phyloP scores from a whole-genome alignment of 164 flowering plant species.

The Nymphaea thermarum region DNA sequence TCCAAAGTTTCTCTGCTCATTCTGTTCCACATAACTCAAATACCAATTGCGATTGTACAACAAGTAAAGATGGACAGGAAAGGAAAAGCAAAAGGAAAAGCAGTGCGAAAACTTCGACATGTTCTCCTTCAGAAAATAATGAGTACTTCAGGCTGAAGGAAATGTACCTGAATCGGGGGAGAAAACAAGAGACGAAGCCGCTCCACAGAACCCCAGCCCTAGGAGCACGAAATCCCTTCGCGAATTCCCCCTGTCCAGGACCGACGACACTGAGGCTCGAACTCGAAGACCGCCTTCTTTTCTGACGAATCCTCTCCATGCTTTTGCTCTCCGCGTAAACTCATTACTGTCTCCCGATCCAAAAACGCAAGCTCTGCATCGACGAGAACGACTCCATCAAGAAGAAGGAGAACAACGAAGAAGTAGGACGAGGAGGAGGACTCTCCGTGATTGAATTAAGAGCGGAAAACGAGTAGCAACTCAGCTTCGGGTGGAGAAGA shows the following conservation, averaged over 20 bases:
- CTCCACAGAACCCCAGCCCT: background rate
- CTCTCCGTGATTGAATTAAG: too few species aligned
- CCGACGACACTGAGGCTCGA: constrained; percentile 3
- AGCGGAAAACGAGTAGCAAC: background rate
- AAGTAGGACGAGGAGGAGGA: too few species aligned
- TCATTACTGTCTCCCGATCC: background rate
- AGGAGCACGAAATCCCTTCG: background rate
- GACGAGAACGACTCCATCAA: background rate
- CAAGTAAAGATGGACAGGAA: too few species aligned
- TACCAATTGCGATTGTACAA: too few species aligned
- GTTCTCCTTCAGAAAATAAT: background rate
- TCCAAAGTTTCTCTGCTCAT: too few species aligned
- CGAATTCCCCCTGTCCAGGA: background rate
- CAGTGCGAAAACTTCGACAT: background rate
- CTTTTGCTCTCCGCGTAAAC: background rate
- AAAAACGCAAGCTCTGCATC: background rate
- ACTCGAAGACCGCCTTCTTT: background rate
- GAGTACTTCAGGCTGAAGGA: background rate
- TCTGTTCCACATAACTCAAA: too few species aligned
- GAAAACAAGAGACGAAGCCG: background rate
- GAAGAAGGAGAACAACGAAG: background rate
- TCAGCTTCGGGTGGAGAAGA: background rate
- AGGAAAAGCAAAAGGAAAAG: background rate
- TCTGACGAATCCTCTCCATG: background rate
- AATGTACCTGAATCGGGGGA: background rate